Base-by-base conservation (phyloP, 176 grass and related monocot genomes). In the Miscanthus lutarioriparius region DNA sequence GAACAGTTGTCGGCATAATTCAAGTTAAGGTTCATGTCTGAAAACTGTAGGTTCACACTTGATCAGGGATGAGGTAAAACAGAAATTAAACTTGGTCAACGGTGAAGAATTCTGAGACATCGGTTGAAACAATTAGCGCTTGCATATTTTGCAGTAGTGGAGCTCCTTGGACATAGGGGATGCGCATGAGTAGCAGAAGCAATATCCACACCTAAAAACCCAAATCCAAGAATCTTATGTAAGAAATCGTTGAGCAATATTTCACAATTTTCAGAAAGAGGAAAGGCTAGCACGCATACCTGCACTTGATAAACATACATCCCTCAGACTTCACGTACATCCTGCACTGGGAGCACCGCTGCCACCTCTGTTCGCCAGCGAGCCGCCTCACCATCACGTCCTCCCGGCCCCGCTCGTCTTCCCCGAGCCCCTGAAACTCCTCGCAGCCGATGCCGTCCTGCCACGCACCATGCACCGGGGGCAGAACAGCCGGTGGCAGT, bases 281-380 rank as follows among this genome's bases (percentile, higher is more conserved):
- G 5, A 3, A 44, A 47, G 40, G 41, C 70, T 25, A 47, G 70
- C 40, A 28, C n/a, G n/a, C 6, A 22, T 86, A 96, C 91, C 94
- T 96, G 94, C 94, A 97, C 8, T 25, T 86, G 28, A 93, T 91
- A 53, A 83, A 86, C 79, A 77, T 54, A 82, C 94, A 97, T 17
- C 70, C 15, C 85, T 85, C 3, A 8, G 32, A 14, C 47, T 79
- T 87, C 54, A 97, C 94, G 14, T 81, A 94, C 83, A 92, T 89
- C 79, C 38, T 93, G 82, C 94, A 94, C 14, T 69, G 45, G 3
- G 91, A 89, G 35, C 91, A 97, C 72, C 85, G 83, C 79, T 86
- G 81, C 91, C 91, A 97, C 10, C 73, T 86, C 63, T 86, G 84
- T 20, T 84, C 82, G 10, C 78, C 64, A 8, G 87, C 94, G 13